Evolutionary conservation across 129 eudicot genomes (phyloP), one percentile per base, ranked within the genome.

Genomic region (Tagetes erecta): DNA sequence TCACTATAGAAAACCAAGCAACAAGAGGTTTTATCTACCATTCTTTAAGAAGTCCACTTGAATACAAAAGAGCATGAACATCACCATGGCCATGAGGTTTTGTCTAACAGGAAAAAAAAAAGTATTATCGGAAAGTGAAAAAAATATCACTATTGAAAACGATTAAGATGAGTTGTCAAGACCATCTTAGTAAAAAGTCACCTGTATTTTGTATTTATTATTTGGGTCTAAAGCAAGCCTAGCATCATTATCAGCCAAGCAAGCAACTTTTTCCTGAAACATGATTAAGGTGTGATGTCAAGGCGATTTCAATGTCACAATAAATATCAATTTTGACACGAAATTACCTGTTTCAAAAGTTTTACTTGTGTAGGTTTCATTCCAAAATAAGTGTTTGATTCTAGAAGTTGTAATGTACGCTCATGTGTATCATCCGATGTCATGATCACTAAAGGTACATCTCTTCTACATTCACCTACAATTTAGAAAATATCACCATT

Each of bases 21-120:
- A 51, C 66, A 70, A 78, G 69, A 40, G 46, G 40, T 34, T 41
- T 13, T 35, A 69, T 79, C 55, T 83, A 95, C 99, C 99, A 95
- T 70, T 73, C 81, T 66, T 85, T 85, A 70, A 95, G 94, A 82
- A 88, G 83, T 33, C 99, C 97, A 70, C 97, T 91, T 70, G 96
- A 88, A 79, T 86, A 95, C 50, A 95, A 88, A 81, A 95, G 97
- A 30, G 96, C 82, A 83, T 95, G 99, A 59, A 95, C 97, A 81
- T 91, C 99, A 70, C 97, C 99, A 80, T 95, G 99, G 71, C 99
- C 99, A 82, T 95, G 99, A 76, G 99, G 99, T 79, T 95, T 95
- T 76, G 97, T 91, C 99, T 95, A 64, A 37, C 42, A 64, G 56
- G 41, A 36, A 36, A 71, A 42, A 6, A 64, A 56, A 37, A 27